Conservation (phyloP, 1,139 yeast genomes). For the Sugiyamaella paludigena region DNA sequence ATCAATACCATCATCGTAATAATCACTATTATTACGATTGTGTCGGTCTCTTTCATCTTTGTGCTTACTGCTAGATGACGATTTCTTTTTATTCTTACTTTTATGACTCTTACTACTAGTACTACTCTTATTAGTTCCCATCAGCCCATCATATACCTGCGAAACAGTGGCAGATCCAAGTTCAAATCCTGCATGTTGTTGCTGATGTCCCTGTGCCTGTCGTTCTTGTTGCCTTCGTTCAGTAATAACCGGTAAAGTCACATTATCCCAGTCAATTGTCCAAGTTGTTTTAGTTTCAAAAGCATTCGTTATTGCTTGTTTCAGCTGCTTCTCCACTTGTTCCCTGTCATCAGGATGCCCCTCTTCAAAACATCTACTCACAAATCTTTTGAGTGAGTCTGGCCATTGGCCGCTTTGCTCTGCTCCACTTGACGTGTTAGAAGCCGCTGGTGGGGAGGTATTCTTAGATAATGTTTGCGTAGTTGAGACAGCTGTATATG, state of each 20-base stretch:
- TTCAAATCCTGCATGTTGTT: too few species aligned
- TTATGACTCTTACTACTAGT: too few species aligned
- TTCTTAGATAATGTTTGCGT: conserved; percentile 12
- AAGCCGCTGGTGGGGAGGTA: background rate
- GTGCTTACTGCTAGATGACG: too few species aligned
- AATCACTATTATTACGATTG: too few species aligned
- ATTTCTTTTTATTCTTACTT: too few species aligned
- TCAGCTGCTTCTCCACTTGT: conserved; percentile 45
- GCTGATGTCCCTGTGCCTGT: too few species aligned
- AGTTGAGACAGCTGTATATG: conserved; percentile 17
- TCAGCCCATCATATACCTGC: too few species aligned
- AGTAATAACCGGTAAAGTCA: conserved; percentile 52
- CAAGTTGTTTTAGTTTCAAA: conserved; percentile 47
- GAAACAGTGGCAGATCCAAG: too few species aligned
- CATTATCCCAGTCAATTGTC: conserved; percentile 59
- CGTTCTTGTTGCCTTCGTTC: conserved; percentile 22
- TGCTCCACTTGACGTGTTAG: background rate
- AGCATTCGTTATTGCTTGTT: conserved; percentile 51
- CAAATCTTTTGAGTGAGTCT: conserved; percentile 46
- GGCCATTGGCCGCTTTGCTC: conserved; percentile 44
- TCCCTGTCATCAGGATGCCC: conserved; percentile 42
- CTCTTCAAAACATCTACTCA: conserved; percentile 45
- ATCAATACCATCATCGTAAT: too few species aligned
- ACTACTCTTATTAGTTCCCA: too few species aligned
- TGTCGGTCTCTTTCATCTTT: too few species aligned